These are phyloP conservation scores for Psilocybe cyanescens DNA, from an alignment of 768 basidiomycete species.

Conservation along the genomic window DNA sequence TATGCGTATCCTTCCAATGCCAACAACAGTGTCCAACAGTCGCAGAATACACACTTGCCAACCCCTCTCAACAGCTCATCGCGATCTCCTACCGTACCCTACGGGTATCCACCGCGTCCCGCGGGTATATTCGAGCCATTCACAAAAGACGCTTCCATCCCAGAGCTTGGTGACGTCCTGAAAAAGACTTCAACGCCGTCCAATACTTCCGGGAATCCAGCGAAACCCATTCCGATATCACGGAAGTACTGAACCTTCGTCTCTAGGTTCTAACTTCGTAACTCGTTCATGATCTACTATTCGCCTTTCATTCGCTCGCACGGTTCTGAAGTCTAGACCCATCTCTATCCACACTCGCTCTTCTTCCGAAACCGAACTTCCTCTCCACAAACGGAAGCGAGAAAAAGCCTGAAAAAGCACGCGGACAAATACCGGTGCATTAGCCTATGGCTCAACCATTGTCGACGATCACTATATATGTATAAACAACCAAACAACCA, in stretches of 20 bases:
- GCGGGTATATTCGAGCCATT: slow-evolving; percentile 19
- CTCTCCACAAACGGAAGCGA: not conserved
- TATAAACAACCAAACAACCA: not conserved
- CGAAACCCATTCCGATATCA: slow-evolving; percentile 9
- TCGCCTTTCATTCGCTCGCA: not conserved
- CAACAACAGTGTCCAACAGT: slow-evolving; percentile 6
- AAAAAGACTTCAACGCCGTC: slow-evolving; percentile 6
- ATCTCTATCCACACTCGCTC: not conserved
- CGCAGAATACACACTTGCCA: not conserved
- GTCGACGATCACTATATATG: slow-evolving; percentile 3
- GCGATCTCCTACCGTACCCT: slow-evolving; percentile 7
- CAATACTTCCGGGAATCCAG: not conserved
- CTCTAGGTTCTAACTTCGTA: not conserved
- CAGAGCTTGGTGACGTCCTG: slow-evolving; percentile 22
- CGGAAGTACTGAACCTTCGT: slow-evolving; percentile 9
- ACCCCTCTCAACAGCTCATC: slow-evolving; percentile 6
- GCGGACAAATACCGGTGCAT: not conserved
- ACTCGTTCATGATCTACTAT: not conserved
- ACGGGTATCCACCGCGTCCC: slow-evolving; percentile 6
- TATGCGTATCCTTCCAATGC: slow-evolving; percentile 16
- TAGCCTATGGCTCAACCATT: not conserved
- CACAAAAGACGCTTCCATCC: slow-evolving; percentile 21
- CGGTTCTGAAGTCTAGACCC: not conserved
- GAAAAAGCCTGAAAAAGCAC: not conserved
- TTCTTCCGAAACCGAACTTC: not conserved